phyloP scores from a whole-genome alignment of 257 asterid genomes.

The Thymus mandschuricus region DNA sequence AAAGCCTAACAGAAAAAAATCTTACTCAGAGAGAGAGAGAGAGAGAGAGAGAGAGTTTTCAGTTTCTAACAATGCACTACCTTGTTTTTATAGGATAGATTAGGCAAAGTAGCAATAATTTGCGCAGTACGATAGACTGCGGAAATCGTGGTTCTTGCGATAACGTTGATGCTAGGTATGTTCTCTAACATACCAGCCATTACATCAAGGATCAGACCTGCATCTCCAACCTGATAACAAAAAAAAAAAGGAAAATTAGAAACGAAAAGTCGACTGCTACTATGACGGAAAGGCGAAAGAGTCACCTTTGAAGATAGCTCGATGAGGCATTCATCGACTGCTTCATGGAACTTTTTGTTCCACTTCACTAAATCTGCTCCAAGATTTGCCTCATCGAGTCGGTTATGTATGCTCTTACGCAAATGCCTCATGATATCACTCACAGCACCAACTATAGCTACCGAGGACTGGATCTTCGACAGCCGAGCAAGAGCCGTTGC shows the following conservation, averaged over 20 bases:
- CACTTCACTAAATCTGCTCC: slow-evolving; percentile 63
- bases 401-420: slow-evolving; percentile 85
- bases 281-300: neutral
- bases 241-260: slow-evolving; percentile 25
- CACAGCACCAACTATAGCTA: slow-evolving; percentile 80
- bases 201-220: slow-evolving; percentile 90
- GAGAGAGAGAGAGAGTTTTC: neutral
- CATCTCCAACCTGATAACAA: slow-evolving; percentile 85
- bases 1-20: slow-evolving; percentile 59
- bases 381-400: slow-evolving; percentile 75
- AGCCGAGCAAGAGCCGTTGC: slow-evolving; percentile 70
- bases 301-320: slow-evolving; percentile 81
- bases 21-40: neutral
- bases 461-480: slow-evolving; percentile 66
- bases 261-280: neutral
- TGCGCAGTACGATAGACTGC: slow-evolving; percentile 91
- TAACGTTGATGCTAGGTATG: slow-evolving; percentile 66
- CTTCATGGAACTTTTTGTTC: slow-evolving; percentile 72
- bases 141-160: slow-evolving; percentile 80
- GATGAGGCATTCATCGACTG: slow-evolving; percentile 80
- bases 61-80: too few species aligned
- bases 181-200: slow-evolving; percentile 93
- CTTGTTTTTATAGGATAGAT: slow-evolving; percentile 76
- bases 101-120: slow-evolving; percentile 80
- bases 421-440: slow-evolving; percentile 89